These are phyloP conservation scores for Albizia julibrissin DNA, from an alignment of 306 rosid genomes.

Conservation along the genomic window DNA sequence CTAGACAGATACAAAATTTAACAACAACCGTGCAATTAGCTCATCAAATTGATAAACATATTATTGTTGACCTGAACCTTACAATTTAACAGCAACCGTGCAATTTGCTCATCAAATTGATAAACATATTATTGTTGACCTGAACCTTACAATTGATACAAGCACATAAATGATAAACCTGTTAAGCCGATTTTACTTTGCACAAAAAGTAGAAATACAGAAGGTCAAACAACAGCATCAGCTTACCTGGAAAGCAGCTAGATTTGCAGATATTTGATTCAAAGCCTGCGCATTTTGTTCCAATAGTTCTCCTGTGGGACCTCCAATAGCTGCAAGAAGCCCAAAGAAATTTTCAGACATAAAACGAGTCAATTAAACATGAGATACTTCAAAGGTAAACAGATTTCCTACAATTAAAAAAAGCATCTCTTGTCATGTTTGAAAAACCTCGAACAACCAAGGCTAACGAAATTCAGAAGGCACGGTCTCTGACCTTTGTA, in stretches of 20 bases:
- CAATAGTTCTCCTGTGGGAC: slow-evolving; percentile 57
- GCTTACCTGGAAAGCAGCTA: slow-evolving; percentile 50
- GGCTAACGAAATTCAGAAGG: slow-evolving; percentile 22
- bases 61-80: slow-evolving; percentile 9
- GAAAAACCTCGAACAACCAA: slow-evolving; percentile 22
- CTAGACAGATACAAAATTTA: slow-evolving; percentile 3
- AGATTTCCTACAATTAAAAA: slow-evolving; percentile 1
- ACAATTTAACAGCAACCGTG: too few relatives aligned
- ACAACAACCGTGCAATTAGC: background rate
- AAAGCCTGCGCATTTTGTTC: slow-evolving; percentile 52
- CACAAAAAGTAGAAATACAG: slow-evolving; percentile 10
- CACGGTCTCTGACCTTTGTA: slow-evolving; percentile 58
- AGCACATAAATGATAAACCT: slow-evolving; percentile 2
- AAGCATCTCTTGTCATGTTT: slow-evolving; percentile 12
- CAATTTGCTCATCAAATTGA: slow-evolving; percentile 11
- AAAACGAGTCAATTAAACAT: background rate
- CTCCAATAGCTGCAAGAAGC: slow-evolving; percentile 54
- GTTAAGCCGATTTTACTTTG: background rate
- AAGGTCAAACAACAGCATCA: background rate
- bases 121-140: slow-evolving; percentile 11
- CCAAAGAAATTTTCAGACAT: slow-evolving; percentile 21
- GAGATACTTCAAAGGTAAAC: slow-evolving; percentile 19
- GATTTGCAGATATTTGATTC: slow-evolving; percentile 53
- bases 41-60: slow-evolving; percentile 11
- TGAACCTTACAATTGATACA: background rate